Evolutionary conservation across 2,329 filamentous ascomycete species (phyloP).

Genomic region (Rutstroemia sp.): DNA sequence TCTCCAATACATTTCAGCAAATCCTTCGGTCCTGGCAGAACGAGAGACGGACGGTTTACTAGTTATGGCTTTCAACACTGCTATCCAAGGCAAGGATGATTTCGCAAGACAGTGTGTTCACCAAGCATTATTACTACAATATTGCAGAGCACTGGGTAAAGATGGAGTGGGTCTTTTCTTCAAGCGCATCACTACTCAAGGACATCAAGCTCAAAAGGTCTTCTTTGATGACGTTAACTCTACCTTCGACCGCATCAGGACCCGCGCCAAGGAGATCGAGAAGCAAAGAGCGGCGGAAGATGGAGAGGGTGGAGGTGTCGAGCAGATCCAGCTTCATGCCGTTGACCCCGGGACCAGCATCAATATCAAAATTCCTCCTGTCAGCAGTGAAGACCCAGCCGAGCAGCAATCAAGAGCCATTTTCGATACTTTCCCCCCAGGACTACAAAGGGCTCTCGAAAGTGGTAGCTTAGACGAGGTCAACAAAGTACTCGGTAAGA

Average conservation of each 20-base stretch:
- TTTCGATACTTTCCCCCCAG: slow-evolving; percentile 77
- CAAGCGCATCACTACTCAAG: slow-evolving; percentile 84
- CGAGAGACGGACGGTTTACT: slow-evolving; percentile 85
- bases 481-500: slow-evolving; percentile 79
- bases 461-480: slow-evolving; percentile 85
- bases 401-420: slow-evolving; percentile 60
- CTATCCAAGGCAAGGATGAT: slow-evolving; percentile 69
- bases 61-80: slow-evolving; percentile 84
- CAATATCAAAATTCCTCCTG: slow-evolving; percentile 73
- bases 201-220: slow-evolving; percentile 82
- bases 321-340: slow-evolving; percentile 96
- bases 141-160: slow-evolving; percentile 81
- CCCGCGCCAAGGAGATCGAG: slow-evolving; percentile 46
- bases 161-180: slow-evolving; percentile 92
- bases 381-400: slow-evolving; percentile 57
- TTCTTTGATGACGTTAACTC: slow-evolving; percentile 90
- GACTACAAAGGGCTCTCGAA: slow-evolving; percentile 74
- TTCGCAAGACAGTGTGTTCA: slow-evolving; percentile 82
- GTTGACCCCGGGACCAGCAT: slow-evolving; percentile 91
- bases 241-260: slow-evolving; percentile 77
- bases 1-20: slow-evolving; percentile 67
- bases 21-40: slow-evolving; percentile 75
- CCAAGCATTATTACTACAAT: slow-evolving; percentile 86
- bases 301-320: slow-evolving; percentile 58
- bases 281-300: slow-evolving; percentile 45